Conservation (phyloP, 768 basidiomycete species). For the Hericium alpestre region DNA sequence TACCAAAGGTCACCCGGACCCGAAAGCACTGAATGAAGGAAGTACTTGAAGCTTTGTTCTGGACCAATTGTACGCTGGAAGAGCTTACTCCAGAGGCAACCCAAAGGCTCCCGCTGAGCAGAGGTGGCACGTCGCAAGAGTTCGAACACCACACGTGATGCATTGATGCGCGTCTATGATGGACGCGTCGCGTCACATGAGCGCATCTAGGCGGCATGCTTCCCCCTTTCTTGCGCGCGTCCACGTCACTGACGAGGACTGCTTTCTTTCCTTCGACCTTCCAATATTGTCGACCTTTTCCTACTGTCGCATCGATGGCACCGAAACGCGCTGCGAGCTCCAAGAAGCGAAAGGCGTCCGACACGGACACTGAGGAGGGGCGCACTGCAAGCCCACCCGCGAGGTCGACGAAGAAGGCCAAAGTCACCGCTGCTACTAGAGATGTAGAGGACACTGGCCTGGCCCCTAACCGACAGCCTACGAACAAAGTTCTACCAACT, state of each 20-base stretch:
- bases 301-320: not conserved
- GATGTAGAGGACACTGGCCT: not conserved
- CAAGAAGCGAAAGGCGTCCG: conserved; percentile 6
- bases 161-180: not conserved
- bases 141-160: not conserved
- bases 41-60: not conserved
- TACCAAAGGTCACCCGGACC: not conserved
- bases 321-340: conserved; percentile 5
- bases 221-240: not conserved
- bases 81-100: no score
- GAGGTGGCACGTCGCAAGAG: no score
- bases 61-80: no score
- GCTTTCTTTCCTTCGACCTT: not conserved
- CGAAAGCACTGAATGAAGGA: not conserved
- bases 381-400: not conserved
- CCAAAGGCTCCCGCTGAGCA: no score
- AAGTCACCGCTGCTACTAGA: not conserved
- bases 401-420: conserved; percentile 6
- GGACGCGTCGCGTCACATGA: not conserved
- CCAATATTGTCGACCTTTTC: not conserved
- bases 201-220: not conserved
- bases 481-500: conserved; percentile 62
- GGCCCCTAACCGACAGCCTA: conserved; percentile 47
- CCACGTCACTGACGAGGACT: not conserved
- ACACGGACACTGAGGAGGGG: conserved; percentile 1